A percentile compares a stretch with the other conserved stretches of the same genome.
These are phyloP conservation scores for Talaromyces sp. DNA, from an alignment of 2,329 filamentous ascomycete genomes.

Conservation along the genomic window DNA sequence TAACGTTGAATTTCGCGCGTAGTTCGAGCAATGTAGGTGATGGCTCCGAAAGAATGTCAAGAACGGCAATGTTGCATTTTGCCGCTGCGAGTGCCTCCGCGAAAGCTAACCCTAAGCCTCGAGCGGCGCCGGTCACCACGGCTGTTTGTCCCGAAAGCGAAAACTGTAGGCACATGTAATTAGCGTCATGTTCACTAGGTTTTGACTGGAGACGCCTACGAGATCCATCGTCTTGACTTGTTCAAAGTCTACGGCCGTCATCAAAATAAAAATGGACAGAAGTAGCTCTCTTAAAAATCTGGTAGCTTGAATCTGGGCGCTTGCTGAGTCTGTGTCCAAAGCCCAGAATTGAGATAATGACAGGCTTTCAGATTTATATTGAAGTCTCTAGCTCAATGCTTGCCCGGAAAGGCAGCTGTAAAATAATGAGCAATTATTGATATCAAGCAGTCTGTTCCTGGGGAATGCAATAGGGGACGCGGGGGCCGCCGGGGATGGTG, in stretches of 20 bases:
- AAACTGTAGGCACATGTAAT: constrained; percentile 14
- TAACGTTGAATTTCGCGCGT: not conserved
- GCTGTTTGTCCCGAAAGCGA: constrained; percentile 22
- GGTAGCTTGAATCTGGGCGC: no score
- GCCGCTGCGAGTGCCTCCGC: constrained; percentile 22
- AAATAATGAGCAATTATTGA: not conserved
- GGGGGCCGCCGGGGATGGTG: not conserved
- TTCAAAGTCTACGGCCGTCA: not conserved
- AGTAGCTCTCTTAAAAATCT: not conserved
- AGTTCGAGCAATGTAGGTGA: not conserved
- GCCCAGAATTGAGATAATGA: no score
- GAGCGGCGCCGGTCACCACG: constrained; percentile 25
- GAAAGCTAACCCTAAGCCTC: constrained; percentile 25
- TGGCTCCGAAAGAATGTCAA: not conserved
- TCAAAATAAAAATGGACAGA: not conserved
- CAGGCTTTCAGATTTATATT: not conserved
- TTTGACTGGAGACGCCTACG: not conserved
- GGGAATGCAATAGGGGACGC: not conserved
- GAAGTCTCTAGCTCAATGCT: not conserved
- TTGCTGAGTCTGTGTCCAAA: no score
- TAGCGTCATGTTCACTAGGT: not conserved
- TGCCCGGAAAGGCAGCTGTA: not conserved
- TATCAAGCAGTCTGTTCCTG: not conserved
- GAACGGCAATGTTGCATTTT: not conserved
- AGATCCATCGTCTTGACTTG: not conserved